Evolutionary conservation across 2,329 filamentous ascomycete species (phyloP).

Genomic region (Fusarium falciforme): DNA sequence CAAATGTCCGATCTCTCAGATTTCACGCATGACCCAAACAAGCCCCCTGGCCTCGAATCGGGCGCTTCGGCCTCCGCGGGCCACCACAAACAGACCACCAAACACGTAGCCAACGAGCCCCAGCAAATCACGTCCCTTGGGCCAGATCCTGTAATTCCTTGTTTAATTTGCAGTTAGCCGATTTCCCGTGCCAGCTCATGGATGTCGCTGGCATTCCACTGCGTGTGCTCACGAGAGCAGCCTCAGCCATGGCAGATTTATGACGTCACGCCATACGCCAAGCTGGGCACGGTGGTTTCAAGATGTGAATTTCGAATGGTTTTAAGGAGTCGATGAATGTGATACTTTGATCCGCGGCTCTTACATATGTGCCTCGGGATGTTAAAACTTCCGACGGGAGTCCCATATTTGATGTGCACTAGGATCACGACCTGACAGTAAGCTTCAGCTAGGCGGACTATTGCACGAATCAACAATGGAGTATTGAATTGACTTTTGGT

Average conservation of each 20-base stretch:
- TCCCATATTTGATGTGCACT: neutral
- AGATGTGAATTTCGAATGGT: neutral
- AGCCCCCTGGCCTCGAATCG: neutral
- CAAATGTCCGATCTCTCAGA: neutral
- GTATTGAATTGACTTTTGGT: neutral
- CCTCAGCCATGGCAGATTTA: neutral
- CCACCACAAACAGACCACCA: neutral
- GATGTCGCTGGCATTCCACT: neutral
- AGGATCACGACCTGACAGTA: neutral
- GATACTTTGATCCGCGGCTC: neutral
- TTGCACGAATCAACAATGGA: neutral
- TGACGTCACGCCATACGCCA: neutral
- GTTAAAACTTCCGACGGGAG: neutral
- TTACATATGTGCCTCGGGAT: neutral
- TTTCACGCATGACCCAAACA: neutral
- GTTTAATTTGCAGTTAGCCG: neutral
- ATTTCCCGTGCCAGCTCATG: neutral
- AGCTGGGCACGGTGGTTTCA: neutral
- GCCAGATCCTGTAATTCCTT: neutral
- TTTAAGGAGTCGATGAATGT: neutral
- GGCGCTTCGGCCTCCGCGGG: constrained; percentile 16
- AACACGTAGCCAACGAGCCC: neutral
- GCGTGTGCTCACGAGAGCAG: neutral
- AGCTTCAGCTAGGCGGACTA: neutral
- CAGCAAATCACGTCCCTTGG: neutral